Evolutionary conservation across 495 filamentous ascomycete species (phyloP).

Genomic region (Penicillium subrubescens): DNA sequence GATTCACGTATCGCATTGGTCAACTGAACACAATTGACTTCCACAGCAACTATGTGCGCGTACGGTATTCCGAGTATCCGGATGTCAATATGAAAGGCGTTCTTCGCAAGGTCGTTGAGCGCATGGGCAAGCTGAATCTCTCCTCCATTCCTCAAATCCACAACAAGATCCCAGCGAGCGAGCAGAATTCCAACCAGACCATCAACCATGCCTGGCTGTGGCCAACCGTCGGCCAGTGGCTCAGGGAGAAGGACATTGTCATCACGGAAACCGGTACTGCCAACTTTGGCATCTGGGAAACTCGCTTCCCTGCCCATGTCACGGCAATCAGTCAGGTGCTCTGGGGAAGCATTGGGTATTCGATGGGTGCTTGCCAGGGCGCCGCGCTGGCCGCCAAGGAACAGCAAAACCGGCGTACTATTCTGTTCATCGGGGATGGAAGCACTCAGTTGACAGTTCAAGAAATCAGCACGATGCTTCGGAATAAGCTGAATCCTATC

Average conservation of each 20-base stretch:
- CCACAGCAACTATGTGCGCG: slow-evolving; percentile 73
- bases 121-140: slow-evolving; percentile 58
- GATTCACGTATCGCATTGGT: slow-evolving; percentile 82
- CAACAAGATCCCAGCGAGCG: slow-evolving; percentile 60
- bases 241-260: slow-evolving; percentile 74
- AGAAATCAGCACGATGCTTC: slow-evolving; percentile 84
- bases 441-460: slow-evolving; percentile 84
- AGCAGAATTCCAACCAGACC: slow-evolving; percentile 47
- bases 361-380: slow-evolving; percentile 76
- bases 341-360: slow-evolving; percentile 87
- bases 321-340: slow-evolving; percentile 81
- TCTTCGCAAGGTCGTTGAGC: slow-evolving; percentile 69
- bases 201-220: slow-evolving; percentile 90
- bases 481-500: slow-evolving; percentile 74
- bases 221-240: slow-evolving; percentile 77
- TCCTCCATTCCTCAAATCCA: slow-evolving; percentile 40
- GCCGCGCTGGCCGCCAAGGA: slow-evolving; percentile 74
- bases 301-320: slow-evolving; percentile 74
- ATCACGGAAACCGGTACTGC: slow-evolving; percentile 89
- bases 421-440: slow-evolving; percentile 88
- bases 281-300: slow-evolving; percentile 90
- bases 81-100: slow-evolving; percentile 84
- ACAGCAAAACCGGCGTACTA: slow-evolving; percentile 59
- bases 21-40: slow-evolving; percentile 87
- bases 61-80: slow-evolving; percentile 82